Evolutionary conservation across 2,329 filamentous ascomycete species (phyloP).

Genomic region (Penicillium sp.): DNA sequence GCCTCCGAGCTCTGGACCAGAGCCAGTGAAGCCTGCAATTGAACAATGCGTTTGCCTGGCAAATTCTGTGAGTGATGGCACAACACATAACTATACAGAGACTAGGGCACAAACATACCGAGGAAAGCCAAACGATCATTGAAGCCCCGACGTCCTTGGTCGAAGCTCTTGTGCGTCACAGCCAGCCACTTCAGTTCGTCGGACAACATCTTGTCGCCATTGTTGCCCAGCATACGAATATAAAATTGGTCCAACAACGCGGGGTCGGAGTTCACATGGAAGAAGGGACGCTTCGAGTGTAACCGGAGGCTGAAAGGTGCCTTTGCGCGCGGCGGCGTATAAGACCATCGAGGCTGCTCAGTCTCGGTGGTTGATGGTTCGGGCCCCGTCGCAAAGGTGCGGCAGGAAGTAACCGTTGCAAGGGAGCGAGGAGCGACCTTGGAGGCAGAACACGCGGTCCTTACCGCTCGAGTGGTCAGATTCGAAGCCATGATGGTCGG

Average conservation of each 20-base stretch:
- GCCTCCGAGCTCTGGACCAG: conserved; percentile 48
- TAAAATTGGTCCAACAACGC: conserved; percentile 71
- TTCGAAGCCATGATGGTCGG: conserved; percentile 43
- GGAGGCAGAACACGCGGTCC: conserved; percentile 28
- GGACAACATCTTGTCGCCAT: conserved; percentile 66
- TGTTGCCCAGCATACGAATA: conserved; percentile 64
- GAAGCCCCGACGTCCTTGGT: conserved; percentile 87
- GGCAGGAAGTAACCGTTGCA: conserved; percentile 14
- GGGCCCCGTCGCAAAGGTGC: conserved; percentile 23
- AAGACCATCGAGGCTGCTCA: conserved; percentile 59
- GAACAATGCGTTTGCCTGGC: conserved; percentile 57
- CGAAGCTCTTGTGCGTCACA: conserved; percentile 96
- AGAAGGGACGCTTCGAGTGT: conserved; percentile 29
- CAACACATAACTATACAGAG: not conserved
- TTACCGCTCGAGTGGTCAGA: conserved; percentile 38
- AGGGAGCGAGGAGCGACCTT: conserved; percentile 14
- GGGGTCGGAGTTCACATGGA: conserved; percentile 71
- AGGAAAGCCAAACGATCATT: conserved; percentile 89
- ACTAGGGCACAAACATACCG: conserved; percentile 49
- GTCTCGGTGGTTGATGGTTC: conserved; percentile 26
- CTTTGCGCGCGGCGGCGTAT: conserved; percentile 65
- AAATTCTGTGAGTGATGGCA: conserved; percentile 2
- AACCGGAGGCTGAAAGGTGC: conserved; percentile 51
- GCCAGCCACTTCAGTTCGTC: conserved; percentile 97
- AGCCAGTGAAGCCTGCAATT: conserved; percentile 59